Evolutionary conservation across 148 eudicot genomes (phyloP).

Genomic region (Camellia sinensis): DNA sequence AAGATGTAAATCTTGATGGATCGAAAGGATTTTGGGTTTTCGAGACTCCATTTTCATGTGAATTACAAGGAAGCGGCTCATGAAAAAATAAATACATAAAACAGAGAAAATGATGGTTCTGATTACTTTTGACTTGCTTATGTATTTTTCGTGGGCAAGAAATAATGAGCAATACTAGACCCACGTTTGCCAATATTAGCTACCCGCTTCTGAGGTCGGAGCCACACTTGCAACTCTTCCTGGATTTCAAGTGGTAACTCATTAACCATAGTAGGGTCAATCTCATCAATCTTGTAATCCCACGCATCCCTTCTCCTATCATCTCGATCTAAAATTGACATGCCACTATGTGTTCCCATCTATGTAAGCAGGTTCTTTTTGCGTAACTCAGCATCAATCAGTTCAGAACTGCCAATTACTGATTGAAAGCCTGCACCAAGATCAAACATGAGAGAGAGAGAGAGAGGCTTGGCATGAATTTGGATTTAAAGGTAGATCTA

Average conservation of each 20-base stretch:
- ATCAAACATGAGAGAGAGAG: slow-evolving; percentile 3
- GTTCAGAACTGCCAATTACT: background rate
- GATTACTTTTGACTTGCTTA: background rate
- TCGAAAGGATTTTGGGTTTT: background rate
- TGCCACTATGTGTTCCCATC: background rate
- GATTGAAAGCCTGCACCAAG: slow-evolving; percentile 17
- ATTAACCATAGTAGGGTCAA: slow-evolving; percentile 46
- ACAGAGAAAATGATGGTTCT: background rate
- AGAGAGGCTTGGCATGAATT: background rate
- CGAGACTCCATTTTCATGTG: background rate
- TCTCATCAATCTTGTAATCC: slow-evolving; percentile 48
- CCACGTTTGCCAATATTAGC: slow-evolving; percentile 31
- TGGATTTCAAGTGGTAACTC: slow-evolving; percentile 59
- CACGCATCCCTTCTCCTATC: slow-evolving; percentile 29
- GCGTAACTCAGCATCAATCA: slow-evolving; percentile 7
- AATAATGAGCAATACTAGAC: slow-evolving; percentile 49
- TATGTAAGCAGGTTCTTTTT: slow-evolving; percentile 6
- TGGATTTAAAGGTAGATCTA: background rate
- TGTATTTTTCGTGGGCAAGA: slow-evolving; percentile 38
- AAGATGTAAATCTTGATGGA: background rate
- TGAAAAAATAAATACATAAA: background rate
- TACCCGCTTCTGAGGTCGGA: slow-evolving; percentile 46
- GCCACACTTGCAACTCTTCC: slow-evolving; percentile 46
- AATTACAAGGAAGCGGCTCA: background rate
- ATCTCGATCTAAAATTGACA: slow-evolving; percentile 13